A percentile compares a stretch with the other conserved stretches of the same genome.
Conservation (phyloP, 2,329 filamentous ascomycete genomes). For the Claviceps sp. region DNA sequence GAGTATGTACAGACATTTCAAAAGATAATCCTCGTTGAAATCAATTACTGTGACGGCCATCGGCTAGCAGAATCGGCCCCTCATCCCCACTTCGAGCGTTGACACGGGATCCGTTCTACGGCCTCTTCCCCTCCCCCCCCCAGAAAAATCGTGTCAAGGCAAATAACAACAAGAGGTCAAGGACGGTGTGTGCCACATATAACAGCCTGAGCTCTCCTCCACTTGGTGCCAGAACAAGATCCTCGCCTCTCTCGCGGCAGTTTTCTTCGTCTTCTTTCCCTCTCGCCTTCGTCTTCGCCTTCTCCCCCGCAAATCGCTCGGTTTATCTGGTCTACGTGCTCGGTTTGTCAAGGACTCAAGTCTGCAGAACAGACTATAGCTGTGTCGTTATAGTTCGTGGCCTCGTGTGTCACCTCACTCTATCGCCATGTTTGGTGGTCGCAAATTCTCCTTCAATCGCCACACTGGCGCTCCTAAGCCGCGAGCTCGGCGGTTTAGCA, state of each 20-base stretch:
- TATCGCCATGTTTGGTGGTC: slow-evolving; percentile 36
- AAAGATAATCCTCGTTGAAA: not conserved
- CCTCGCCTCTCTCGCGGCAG: not conserved
- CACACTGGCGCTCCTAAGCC: slow-evolving; percentile 48
- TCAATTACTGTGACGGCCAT: not conserved
- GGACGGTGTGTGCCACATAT: slow-evolving; percentile 1
- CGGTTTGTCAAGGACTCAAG: not conserved
- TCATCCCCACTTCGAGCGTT: not conserved
- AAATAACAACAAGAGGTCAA: not conserved
- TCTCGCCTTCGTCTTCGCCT: not conserved
- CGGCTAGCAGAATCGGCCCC: not conserved
- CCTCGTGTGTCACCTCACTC: not conserved
- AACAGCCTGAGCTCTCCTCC: not conserved
- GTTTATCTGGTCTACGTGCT: not conserved
- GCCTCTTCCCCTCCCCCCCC: not conserved
- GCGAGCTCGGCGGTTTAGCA: slow-evolving; percentile 41
- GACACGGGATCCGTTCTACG: slow-evolving; percentile 1
- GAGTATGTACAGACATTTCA: too few relatives aligned
- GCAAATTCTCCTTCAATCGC: slow-evolving; percentile 55
- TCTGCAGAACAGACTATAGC: not conserved
- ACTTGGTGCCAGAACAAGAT: not conserved
- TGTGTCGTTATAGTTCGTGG: not conserved
- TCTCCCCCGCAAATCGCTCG: not conserved
- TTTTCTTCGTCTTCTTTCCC: not conserved
- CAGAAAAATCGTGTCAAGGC: not conserved